Conservation (phyloP, 2,329 filamentous ascomycete genomes). For the Neonectria neomacrospora region DNA sequence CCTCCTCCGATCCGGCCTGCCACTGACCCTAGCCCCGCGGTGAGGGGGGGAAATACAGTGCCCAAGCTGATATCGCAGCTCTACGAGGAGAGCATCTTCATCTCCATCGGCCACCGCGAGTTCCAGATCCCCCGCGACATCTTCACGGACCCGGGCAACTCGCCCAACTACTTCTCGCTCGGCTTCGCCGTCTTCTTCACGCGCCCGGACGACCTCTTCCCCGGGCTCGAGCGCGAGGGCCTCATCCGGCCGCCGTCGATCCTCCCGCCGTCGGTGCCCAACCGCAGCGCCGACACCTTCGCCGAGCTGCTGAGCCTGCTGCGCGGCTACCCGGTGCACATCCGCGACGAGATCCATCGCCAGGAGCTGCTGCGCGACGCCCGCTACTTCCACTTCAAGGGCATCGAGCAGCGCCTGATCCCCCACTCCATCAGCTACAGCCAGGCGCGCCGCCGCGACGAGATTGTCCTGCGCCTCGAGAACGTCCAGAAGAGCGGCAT, state of each 20-base stretch:
- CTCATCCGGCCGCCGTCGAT: slow-evolving; percentile 90
- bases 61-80: slow-evolving; percentile 91
- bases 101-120: slow-evolving; percentile 85
- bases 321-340: slow-evolving; percentile 83
- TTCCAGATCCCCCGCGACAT: slow-evolving; percentile 92
- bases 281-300: slow-evolving; percentile 85
- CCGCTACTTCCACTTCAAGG: slow-evolving; percentile 92
- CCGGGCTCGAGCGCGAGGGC: slow-evolving; percentile 80
- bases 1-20: neutral
- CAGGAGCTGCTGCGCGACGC: slow-evolving; percentile 84
- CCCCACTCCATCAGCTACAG: slow-evolving; percentile 82
- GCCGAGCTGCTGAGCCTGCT: slow-evolving; percentile 83
- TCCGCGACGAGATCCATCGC: slow-evolving; percentile 81
- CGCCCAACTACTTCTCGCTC: slow-evolving; percentile 95
- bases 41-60: slow-evolving; percentile 71
- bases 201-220: slow-evolving; percentile 82
- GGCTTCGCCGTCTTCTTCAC: slow-evolving; percentile 91
- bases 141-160: slow-evolving; percentile 86
- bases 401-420: slow-evolving; percentile 87
- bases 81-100: slow-evolving; percentile 91
- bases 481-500: slow-evolving; percentile 92
- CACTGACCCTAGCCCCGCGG: too few species aligned
- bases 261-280: slow-evolving; percentile 81
- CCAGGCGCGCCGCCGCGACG: slow-evolving; percentile 70
- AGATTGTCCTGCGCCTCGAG: slow-evolving; percentile 83